A percentile compares a stretch with the other conserved stretches of the same genome.
phyloP scores from a whole-genome alignment of 1,284 basidiomycete species.

The Ganoderma resinaceum region DNA sequence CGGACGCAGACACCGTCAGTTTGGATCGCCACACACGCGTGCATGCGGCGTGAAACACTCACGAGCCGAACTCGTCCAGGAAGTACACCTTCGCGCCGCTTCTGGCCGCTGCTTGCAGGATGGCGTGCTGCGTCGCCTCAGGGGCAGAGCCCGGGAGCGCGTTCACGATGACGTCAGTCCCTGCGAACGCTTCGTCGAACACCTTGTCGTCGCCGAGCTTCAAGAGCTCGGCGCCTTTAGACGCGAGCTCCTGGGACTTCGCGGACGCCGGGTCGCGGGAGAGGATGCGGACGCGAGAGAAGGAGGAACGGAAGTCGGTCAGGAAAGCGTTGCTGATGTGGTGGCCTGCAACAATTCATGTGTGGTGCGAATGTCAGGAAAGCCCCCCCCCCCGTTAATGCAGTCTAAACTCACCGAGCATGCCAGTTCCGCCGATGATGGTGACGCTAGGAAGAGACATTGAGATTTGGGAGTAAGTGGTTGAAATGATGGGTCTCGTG shows the following conservation, averaged over 20 bases:
- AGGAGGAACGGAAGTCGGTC: slow-evolving; percentile 24
- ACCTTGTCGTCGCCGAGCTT: slow-evolving; percentile 19
- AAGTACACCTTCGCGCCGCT: slow-evolving; percentile 39
- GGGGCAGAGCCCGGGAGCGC: slow-evolving; percentile 19
- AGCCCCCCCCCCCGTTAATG: too few relatives aligned
- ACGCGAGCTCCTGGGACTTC: slow-evolving; percentile 31
- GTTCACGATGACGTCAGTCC: slow-evolving; percentile 39
- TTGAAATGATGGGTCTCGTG: not conserved
- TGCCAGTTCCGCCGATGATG: slow-evolving; percentile 38
- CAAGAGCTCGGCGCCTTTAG: slow-evolving; percentile 35
- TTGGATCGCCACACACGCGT: not conserved
- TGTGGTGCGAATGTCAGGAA: not conserved
- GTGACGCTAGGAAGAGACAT: slow-evolving; percentile 25
- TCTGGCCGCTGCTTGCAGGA: slow-evolving; percentile 35
- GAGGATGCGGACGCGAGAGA: slow-evolving; percentile 33
- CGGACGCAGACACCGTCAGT: not conserved
- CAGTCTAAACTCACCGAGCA: slow-evolving; percentile 32
- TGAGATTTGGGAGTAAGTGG: not conserved
- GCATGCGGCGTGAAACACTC: slow-evolving; percentile 12
- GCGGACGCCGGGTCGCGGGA: slow-evolving; percentile 33
- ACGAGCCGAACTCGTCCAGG: slow-evolving; percentile 42
- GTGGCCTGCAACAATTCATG: not conserved
- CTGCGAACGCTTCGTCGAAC: slow-evolving; percentile 31
- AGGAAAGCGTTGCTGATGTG: slow-evolving; percentile 19
- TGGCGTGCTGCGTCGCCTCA: slow-evolving; percentile 26